These are phyloP conservation scores for Botrytis fabae DNA, from an alignment of 2,329 filamentous ascomycete genomes.

Conservation along the genomic window DNA sequence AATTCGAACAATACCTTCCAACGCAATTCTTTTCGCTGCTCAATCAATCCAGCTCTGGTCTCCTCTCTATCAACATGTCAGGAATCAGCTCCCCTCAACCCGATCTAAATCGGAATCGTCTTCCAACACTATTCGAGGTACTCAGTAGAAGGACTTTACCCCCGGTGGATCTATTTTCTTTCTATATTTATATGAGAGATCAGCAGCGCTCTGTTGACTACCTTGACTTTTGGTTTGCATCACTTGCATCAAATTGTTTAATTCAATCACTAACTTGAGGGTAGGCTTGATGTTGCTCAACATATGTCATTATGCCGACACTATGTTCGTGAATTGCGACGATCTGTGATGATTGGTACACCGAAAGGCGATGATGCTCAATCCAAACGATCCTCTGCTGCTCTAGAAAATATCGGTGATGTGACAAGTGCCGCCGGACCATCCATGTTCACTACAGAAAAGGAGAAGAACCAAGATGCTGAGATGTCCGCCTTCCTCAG, in stretches of 20 bases:
- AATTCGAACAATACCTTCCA: background rate
- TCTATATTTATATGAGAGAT: conserved; percentile 99
- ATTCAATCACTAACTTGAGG: conserved; percentile 21
- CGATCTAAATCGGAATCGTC: conserved; percentile 71
- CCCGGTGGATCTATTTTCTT: conserved; percentile 95
- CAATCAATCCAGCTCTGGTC: background rate
- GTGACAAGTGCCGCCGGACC: conserved; percentile 60
- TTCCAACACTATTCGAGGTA: conserved; percentile 95
- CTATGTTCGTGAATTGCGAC: conserved; percentile 91
- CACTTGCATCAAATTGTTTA: conserved; percentile 4
- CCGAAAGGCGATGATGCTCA: conserved; percentile 77
- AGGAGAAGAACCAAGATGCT: conserved; percentile 79
- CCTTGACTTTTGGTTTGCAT: conserved; percentile 84
- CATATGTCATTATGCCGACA: conserved; percentile 97
- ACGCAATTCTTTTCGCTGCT: background rate
- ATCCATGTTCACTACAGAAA: conserved; percentile 64
- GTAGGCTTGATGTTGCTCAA: conserved; percentile 96
- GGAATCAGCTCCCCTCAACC: conserved; percentile 53
- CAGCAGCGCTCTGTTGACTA: conserved; percentile 98
- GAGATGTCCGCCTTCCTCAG: conserved; percentile 89
- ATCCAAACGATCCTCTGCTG: conserved; percentile 81
- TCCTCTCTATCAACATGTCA: conserved; percentile 31
- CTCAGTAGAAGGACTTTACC: conserved; percentile 90
- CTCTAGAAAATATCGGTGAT: conserved; percentile 73
- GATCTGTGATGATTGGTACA: conserved; percentile 89